A percentile compares a stretch with the other conserved stretches of the same genome.
Conservation (phyloP, 1,284 basidiomycete genomes). For the Papiliotrema terrestris region DNA sequence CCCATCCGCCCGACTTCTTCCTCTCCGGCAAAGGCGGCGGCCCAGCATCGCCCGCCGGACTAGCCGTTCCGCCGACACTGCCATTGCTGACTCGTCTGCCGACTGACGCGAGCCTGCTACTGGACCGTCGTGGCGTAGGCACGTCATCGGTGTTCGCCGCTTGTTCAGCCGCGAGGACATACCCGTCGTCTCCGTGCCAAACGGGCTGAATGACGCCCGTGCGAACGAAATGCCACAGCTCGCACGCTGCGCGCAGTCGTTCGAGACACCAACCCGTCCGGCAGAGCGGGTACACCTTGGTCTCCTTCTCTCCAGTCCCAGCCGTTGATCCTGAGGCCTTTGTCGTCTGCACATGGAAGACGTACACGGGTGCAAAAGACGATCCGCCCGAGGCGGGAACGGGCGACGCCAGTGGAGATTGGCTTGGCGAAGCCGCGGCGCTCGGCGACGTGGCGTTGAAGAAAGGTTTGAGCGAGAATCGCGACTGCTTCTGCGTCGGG, state of each 20-base stretch:
- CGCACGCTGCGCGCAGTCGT: conserved; percentile 76
- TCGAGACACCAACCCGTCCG: conserved; percentile 56
- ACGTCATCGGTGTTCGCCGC: background rate
- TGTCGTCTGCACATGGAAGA: conserved; percentile 46
- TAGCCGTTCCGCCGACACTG: background rate
- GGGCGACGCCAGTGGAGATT: conserved; percentile 33
- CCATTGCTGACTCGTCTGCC: conserved; percentile 1
- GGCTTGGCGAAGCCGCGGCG: conserved; percentile 6
- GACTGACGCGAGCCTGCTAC: background rate
- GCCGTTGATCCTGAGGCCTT: conserved; percentile 23
- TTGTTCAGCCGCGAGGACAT: conserved; percentile 25
- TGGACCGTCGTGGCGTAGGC: background rate
- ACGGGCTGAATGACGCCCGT: conserved; percentile 74
- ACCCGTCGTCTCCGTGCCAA: conserved; percentile 70
- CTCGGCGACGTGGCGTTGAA: conserved; percentile 30
- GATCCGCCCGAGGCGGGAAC: conserved; percentile 9
- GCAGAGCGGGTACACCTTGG: conserved; percentile 65
- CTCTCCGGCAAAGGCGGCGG: conserved; percentile 15
- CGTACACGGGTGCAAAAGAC: conserved; percentile 35
- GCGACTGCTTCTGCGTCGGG: conserved; percentile 24
- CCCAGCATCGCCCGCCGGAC: background rate
- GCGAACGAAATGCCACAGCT: conserved; percentile 84
- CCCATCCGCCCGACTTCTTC: conserved; percentile 36
- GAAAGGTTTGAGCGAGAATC: conserved; percentile 43
- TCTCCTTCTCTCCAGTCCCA: conserved; percentile 42